Evolutionary conservation across 2,329 filamentous ascomycete genomes (phyloP).

Genomic region (Cercospora sp.): DNA sequence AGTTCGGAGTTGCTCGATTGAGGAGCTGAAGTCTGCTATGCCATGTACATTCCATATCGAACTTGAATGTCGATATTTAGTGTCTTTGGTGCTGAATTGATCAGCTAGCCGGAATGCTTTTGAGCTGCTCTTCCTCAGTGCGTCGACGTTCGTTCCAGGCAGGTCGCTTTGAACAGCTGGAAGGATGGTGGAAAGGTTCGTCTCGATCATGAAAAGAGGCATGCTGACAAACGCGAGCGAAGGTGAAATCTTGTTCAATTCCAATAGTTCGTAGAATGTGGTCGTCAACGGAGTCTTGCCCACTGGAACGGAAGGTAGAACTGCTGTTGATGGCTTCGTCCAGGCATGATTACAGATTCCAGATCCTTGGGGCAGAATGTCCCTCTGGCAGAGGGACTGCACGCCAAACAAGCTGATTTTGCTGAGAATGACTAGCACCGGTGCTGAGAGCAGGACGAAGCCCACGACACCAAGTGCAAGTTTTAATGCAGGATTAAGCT

Average conservation of each 20-base stretch:
- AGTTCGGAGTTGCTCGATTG: neutral
- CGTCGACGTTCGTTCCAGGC: neutral
- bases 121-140: neutral
- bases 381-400: neutral
- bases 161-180: conserved; percentile 4
- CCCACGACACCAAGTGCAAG: neutral
- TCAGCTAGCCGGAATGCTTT: conserved; percentile 12
- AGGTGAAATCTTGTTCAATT: conserved; percentile 13
- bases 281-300: conserved; percentile 14
- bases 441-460: neutral
- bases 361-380: neutral
- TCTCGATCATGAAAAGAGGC: conserved; percentile 13
- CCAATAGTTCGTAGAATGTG: conserved; percentile 5
- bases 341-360: conserved; percentile 10
- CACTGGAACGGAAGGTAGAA: neutral
- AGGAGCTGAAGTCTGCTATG: conserved; percentile 2
- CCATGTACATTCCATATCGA: conserved; percentile 6
- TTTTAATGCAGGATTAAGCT: neutral
- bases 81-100: conserved; percentile 13
- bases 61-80: conserved; percentile 5
- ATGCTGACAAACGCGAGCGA: conserved; percentile 19
- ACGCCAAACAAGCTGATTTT: conserved; percentile 3
- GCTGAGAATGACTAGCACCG: neutral
- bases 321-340: neutral
- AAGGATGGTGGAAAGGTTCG: conserved; percentile 14